phyloP scores from a whole-genome alignment of 768 basidiomycete species.

The Russula ochroleuca region DNA sequence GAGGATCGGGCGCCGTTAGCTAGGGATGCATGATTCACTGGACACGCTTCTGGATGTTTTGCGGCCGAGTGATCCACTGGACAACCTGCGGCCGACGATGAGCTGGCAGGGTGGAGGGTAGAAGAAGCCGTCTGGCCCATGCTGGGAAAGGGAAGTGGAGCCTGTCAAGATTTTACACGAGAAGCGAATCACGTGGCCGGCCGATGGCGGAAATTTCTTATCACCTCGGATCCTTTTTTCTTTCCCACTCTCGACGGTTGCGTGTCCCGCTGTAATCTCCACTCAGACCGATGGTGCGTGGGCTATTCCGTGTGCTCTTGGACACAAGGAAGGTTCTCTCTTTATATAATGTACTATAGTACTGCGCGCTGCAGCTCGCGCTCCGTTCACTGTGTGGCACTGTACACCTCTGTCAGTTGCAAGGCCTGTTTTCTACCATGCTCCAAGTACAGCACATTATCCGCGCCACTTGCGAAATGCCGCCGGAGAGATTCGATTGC shows the following conservation, averaged over 20 bases:
- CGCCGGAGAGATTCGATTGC: neutral
- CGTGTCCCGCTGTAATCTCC: too few species aligned
- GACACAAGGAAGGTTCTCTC: too few species aligned
- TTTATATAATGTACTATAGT: too few species aligned
- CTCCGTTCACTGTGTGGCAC: neutral
- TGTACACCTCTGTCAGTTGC: too few species aligned
- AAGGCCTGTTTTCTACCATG: neutral
- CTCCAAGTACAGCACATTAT: neutral
- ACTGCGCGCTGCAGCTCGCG: neutral
- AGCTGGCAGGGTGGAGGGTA: neutral
- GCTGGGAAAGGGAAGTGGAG: neutral
- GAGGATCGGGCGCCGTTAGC: constrained; percentile 24
- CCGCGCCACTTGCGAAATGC: neutral
- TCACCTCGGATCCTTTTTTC: too few species aligned
- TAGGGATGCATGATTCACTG: constrained; percentile 22
- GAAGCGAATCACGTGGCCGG: too few species aligned
- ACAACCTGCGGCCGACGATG: constrained; percentile 24
- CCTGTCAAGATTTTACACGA: too few species aligned
- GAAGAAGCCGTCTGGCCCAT: constrained; percentile 25
- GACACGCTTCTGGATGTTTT: constrained; percentile 17
- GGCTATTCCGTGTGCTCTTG: too few species aligned
- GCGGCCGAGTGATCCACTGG: constrained; percentile 24
- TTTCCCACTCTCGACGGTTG: too few species aligned
- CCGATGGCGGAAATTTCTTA: too few species aligned
- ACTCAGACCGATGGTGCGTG: too few species aligned